Conservation (phyloP, 1,284 basidiomycete species). For the Termitomyces sp. region DNA sequence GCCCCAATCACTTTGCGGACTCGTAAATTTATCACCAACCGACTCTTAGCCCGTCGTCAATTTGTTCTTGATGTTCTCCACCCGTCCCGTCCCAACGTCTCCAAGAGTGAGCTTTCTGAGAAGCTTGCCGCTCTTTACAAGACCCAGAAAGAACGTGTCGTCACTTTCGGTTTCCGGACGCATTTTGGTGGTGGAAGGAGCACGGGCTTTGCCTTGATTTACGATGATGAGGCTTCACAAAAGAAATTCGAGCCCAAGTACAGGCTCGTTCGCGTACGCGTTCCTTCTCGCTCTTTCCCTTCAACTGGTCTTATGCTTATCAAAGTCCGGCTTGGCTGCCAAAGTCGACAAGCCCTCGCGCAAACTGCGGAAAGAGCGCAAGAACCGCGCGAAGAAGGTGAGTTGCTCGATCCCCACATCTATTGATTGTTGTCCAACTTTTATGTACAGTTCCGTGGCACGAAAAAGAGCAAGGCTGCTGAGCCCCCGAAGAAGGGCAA, state of each 20-base stretch:
- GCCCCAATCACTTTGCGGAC: constrained; percentile 95
- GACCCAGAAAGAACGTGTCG: constrained; percentile 71
- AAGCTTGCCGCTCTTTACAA: constrained; percentile 85
- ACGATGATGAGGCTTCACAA: constrained; percentile 94
- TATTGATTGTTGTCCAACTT: constrained; percentile 13
- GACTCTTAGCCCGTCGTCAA: constrained; percentile 89
- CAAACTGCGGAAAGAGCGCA: constrained; percentile 99
- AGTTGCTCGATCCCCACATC: constrained; percentile 13
- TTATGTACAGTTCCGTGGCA: constrained; percentile 70
- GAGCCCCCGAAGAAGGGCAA: constrained; percentile 87
- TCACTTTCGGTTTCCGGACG: constrained; percentile 82
- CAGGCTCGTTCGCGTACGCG: constrained; percentile 88
- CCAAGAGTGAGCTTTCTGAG: constrained; percentile 89
- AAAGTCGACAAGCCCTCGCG: constrained; percentile 93
- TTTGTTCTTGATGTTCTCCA: constrained; percentile 96
- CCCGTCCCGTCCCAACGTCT: constrained; percentile 92
- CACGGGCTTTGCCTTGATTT: constrained; percentile 97
- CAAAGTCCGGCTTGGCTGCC: constrained; percentile 73
- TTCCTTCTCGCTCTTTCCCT: background rate
- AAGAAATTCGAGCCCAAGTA: constrained; percentile 97
- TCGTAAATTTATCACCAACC: constrained; percentile 99
- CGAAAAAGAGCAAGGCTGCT: constrained; percentile 89
- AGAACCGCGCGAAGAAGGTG: constrained; percentile 99
- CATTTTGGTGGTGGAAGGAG: constrained; percentile 98
- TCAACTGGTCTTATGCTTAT: constrained; percentile 7